phyloP scores from a whole-genome alignment of 1,139 yeast species.

The Debaryomyces coudertii region DNA sequence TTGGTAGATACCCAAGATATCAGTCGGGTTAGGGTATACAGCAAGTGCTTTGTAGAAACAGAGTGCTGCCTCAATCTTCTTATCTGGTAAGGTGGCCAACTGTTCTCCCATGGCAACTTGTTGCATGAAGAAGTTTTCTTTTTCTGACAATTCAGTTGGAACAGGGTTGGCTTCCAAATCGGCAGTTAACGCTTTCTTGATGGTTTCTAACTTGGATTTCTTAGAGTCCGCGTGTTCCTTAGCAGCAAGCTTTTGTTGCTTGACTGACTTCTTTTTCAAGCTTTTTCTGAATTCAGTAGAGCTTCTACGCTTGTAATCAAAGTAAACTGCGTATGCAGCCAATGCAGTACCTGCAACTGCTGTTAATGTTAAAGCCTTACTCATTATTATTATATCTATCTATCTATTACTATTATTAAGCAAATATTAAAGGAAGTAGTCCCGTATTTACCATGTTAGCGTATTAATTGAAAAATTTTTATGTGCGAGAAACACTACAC shows the following conservation, averaged over 20 bases:
- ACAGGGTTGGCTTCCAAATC: slow-evolving; percentile 73
- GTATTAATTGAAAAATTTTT: slow-evolving; percentile 11
- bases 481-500: slow-evolving; percentile 5
- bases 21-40: slow-evolving; percentile 94
- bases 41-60: slow-evolving; percentile 93
- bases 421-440: slow-evolving; percentile 1
- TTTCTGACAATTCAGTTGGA: slow-evolving; percentile 71
- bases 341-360: slow-evolving; percentile 57
- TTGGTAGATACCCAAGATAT: slow-evolving; percentile 84
- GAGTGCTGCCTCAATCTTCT: slow-evolving; percentile 78
- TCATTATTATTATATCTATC: slow-evolving; percentile 26
- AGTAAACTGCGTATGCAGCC: slow-evolving; percentile 81
- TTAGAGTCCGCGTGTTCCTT: slow-evolving; percentile 61
- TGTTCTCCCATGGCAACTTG: slow-evolving; percentile 87
- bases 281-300: slow-evolving; percentile 78
- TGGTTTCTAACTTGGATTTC: slow-evolving; percentile 60
- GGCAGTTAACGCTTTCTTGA: slow-evolving; percentile 62
- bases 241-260: slow-evolving; percentile 60
- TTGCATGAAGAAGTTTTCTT: slow-evolving; percentile 76
- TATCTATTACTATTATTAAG: slow-evolving; percentile 3
- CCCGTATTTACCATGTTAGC: not conserved
- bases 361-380: slow-evolving; percentile 49
- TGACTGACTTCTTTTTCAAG: slow-evolving; percentile 63
- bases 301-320: slow-evolving; percentile 89
- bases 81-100: slow-evolving; percentile 57